Conservation (phyloP, 1,284 basidiomycete species). For the Trichosporon sp. region DNA sequence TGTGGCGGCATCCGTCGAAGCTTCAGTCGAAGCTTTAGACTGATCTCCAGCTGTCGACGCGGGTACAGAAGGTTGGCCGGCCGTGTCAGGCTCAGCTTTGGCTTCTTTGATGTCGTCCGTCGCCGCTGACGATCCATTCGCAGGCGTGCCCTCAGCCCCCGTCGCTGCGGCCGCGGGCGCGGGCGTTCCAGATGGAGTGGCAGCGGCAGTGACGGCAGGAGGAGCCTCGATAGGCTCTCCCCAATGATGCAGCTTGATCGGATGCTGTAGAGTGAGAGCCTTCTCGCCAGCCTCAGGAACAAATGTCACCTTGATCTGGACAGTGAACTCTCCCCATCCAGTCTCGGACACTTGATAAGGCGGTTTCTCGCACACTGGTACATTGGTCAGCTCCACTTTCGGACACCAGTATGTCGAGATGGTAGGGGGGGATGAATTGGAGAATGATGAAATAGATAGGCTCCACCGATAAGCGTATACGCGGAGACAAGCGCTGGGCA, state of each 20-base stretch:
- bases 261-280: slow-evolving; percentile 77
- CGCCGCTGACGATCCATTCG: slow-evolving; percentile 6
- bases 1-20: slow-evolving; percentile 7
- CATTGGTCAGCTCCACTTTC: not conserved
- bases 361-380: slow-evolving; percentile 78
- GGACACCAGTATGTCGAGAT: not conserved
- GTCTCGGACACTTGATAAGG: slow-evolving; percentile 95
- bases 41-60: slow-evolving; percentile 5
- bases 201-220: slow-evolving; percentile 54
- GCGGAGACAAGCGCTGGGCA: not conserved
- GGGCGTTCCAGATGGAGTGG: not conserved
- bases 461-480: not conserved
- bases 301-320: slow-evolving; percentile 89
- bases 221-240: slow-evolving; percentile 41
- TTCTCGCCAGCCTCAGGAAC: slow-evolving; percentile 90
- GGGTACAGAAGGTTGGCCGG: not conserved
- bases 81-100: slow-evolving; percentile 2
- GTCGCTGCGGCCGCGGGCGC: not conserved
- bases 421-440: not conserved
- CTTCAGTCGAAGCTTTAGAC: slow-evolving; percentile 4
- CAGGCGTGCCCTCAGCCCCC: slow-evolving; percentile 5
- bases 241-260: slow-evolving; percentile 97
- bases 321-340: slow-evolving; percentile 99
- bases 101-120: slow-evolving; percentile 14
- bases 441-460: not conserved